Evolutionary conservation across 1,139 yeast genomes (phyloP).

Genomic region (Suhomyces coccinellae): DNA sequence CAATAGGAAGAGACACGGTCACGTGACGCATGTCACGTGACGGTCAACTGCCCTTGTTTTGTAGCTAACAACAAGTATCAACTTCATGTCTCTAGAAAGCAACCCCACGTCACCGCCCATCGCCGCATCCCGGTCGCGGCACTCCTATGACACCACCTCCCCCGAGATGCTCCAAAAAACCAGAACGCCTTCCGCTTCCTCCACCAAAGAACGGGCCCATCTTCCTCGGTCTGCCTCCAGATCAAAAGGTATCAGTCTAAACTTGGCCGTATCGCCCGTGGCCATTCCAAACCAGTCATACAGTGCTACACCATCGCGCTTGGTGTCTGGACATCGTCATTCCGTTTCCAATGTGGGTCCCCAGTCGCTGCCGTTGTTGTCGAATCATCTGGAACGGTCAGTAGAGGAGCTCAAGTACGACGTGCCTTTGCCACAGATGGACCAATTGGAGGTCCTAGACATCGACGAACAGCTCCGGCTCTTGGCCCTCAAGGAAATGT

Average conservation of each 20-base stretch:
- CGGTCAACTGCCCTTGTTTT: neutral
- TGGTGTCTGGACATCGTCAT: neutral
- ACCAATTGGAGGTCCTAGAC: conserved; percentile 33
- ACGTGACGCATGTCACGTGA: neutral
- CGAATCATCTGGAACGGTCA: conserved; percentile 2
- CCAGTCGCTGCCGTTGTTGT: conserved; percentile 4
- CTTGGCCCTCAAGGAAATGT: conserved; percentile 64
- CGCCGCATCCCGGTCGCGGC: conserved; percentile 7
- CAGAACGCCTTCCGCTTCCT: neutral
- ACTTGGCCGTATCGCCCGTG: conserved; percentile 34
- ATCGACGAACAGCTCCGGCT: conserved; percentile 57
- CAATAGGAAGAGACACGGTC: neutral
- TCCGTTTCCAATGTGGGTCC: neutral
- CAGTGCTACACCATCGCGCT: neutral
- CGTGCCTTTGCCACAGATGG: conserved; percentile 34
- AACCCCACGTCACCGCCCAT: neutral
- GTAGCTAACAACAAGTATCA: neutral
- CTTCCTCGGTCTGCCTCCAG: conserved; percentile 17
- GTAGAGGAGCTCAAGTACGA: conserved; percentile 12
- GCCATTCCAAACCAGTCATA: conserved; percentile 2
- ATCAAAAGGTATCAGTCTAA: conserved; percentile 32
- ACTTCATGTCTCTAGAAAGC: neutral
- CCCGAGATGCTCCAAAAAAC: neutral
- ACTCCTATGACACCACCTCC: neutral
- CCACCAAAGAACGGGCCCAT: neutral